Evolutionary conservation across 495 filamentous ascomycete species (phyloP), one percentile per base, ranked within the genome.

Genomic region (Pyrenopolyporus hunteri): DNA sequence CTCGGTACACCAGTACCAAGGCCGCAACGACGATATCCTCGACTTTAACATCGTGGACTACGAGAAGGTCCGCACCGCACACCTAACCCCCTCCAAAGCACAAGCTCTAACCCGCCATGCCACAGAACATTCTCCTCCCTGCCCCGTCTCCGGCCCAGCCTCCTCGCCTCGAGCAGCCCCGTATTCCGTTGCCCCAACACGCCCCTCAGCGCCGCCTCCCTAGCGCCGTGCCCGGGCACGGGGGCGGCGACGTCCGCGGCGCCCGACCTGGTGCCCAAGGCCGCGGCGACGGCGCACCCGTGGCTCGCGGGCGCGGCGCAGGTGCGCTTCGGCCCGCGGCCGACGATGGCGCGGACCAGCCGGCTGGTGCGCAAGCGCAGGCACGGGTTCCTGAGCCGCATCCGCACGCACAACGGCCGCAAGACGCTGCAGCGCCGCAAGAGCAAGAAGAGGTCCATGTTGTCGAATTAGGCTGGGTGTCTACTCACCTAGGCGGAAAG

Each of bases 341-440:
- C 76, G 28, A 80, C 76, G 31, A 74, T 79, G 76, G 68, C 71
- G 25, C 53, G 67, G 11, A 36, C 67, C 42, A 77, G 65, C 35
- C 71, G 78, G n/a, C 67, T 81, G n/a, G 58, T 78, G n/a, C 76
- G 78, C 66, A 80, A 80, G 72, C 60, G 78, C 23, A 64, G 75
- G 11, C 75, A 78, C 48, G 78, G 78, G 10, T 81, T 80, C 59
- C 54, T 81, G n/a, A 76, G 71, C 54, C 63, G 78, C 20, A 45
- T 74, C 10, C 59, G 57, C 51, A 72, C 74, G 6, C 65, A 64
- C 42, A 76, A 69, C 8, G 78, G 78, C 20, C 63, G 65, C 50
- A 76, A 74, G 64, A 76, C 57, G 47, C 56, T 81, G 33, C 56
- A 65, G 65, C 59, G 74, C 42, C 54, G 78, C 54, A 71, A 14